Evolutionary conservation across 164 flowering plant species (phyloP).

Genomic region (Sedum album): DNA sequence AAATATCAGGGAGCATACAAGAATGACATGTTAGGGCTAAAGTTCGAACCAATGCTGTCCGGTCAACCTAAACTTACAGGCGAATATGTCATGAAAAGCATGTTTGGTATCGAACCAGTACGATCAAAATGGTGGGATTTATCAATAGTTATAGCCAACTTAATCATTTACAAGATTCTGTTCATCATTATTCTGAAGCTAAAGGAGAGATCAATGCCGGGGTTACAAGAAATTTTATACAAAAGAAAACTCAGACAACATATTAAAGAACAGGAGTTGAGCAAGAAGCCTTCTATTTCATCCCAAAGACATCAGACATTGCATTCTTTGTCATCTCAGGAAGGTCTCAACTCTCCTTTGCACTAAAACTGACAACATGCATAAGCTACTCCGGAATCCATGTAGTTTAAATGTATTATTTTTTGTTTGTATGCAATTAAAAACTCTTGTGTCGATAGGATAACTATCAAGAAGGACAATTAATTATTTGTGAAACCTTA

Average conservation of each 20-base stretch:
- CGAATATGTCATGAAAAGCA: conserved; percentile 23
- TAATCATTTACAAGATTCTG: conserved; percentile 40
- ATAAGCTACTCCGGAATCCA: no score
- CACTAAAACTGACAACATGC: background rate
- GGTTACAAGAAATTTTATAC: conserved; percentile 27
- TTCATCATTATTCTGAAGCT: conserved; percentile 55
- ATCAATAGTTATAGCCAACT: conserved; percentile 26
- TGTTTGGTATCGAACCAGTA: conserved; percentile 28
- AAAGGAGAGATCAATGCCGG: conserved; percentile 50
- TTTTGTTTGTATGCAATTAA: no score
- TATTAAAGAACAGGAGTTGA: conserved; percentile 47
- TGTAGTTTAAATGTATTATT: no score
- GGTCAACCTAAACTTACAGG: conserved; percentile 52
- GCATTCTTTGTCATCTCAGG: conserved; percentile 54
- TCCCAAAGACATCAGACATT: conserved; percentile 26
- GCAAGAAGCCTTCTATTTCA: conserved; percentile 15
- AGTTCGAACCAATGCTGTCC: conserved; percentile 47
- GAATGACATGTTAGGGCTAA: conserved; percentile 60
- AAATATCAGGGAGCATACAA: conserved; percentile 73
- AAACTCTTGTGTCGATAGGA: no score
- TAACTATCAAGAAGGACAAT: no score
- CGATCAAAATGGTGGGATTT: conserved; percentile 83
- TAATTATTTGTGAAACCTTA: no score
- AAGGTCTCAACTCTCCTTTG: conserved; percentile 61
- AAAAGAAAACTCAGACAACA: conserved; percentile 36